Base-by-base conservation (phyloP, 371 early-diverging fungal species). In the Mortierella sp. region DNA sequence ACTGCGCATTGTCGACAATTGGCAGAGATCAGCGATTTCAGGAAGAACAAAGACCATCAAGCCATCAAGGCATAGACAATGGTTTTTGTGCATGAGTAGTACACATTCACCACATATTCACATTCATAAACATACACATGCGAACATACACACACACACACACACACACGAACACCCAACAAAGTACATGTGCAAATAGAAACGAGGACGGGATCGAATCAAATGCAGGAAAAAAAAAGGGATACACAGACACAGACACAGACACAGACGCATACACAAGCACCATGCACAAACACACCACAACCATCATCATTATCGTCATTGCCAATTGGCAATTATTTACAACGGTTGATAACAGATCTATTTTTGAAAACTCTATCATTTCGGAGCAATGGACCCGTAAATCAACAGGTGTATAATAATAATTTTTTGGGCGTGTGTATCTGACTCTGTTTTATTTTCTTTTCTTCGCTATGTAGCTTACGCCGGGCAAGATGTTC, bases 401-500 rank as follows among this genome's bases (percentile, higher is more conserved):
- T 18, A 47, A 47, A 18, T 45, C 47, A 45, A 45, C 4, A 45
- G 2, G 12, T 45, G 12, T 45, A 16, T 9, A 39, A 39, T 6
- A 39, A 39, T 14, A 20, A 18, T 14, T 43, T 1, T 9, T 1
- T 30, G 30, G 1, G 4, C 1, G 1, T 30, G 30, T 14, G 5
- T 43, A 43, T 12, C 14, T 43, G 14, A 12, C 43, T 43, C 43
- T 6, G 5, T 43, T 9, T 11, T 14, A 47, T 24, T 45, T 8
- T 26, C 5, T n/a, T 14, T 62, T 2, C 58, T 20, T 14, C 43
- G 30, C 20, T 16, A 11, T 70, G 32, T 80, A 92, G 90, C 88
- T 92, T n/a, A 84, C 87, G 18, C 90, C 93, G 0, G 98, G 97
- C 40, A 97, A 97, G 85, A 87, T 92, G 84, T 91, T 92, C 68